Evolutionary conservation across 257 asterid genomes (phyloP).

Genomic region (Solanum okadae): DNA sequence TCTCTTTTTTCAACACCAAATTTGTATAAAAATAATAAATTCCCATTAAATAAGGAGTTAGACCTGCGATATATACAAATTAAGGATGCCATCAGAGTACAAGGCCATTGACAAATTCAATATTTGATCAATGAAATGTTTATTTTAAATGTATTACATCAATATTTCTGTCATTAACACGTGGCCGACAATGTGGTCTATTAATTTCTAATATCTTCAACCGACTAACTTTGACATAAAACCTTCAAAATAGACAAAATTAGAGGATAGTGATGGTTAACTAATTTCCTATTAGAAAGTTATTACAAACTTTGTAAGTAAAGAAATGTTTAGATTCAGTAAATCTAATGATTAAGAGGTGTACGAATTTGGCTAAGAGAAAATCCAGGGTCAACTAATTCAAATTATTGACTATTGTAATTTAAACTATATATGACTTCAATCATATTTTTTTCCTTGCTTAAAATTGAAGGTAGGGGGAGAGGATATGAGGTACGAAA

Average conservation of each 20-base stretch:
- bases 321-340: neutral
- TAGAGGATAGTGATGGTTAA: neutral
- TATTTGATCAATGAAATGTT: neutral
- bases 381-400: neutral
- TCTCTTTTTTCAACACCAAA: neutral
- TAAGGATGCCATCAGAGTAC: neutral
- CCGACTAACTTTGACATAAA: neutral
- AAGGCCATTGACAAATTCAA: neutral
- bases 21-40: neutral
- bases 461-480: too few species aligned
- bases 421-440: too few species aligned
- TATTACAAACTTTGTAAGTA: neutral
- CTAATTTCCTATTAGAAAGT: neutral
- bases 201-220: neutral
- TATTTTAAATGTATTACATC: neutral
- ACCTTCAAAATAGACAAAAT: neutral
- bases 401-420: too few species aligned
- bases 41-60: neutral
- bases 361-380: neutral
- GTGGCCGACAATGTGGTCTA: neutral
- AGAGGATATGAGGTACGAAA: too few species aligned
- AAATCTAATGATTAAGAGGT: neutral
- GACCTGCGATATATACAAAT: neutral
- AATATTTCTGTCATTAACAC: neutral
- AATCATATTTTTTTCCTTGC: too few species aligned